Evolutionary conservation across 2,329 filamentous ascomycete species (phyloP).

Genomic region (Parastagonospora nodorum): DNA sequence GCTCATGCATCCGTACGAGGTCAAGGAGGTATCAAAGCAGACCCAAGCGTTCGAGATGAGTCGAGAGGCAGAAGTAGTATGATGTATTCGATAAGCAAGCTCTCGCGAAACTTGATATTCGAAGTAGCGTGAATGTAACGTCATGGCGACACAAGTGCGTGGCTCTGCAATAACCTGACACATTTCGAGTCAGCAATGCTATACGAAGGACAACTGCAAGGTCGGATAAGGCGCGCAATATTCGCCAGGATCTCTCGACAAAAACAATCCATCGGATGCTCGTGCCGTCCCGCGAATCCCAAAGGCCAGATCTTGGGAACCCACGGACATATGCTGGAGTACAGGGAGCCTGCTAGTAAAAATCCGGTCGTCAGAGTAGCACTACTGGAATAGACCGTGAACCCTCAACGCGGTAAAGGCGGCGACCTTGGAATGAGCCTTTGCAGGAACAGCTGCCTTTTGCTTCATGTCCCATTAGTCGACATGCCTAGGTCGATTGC

Average conservation of each 20-base stretch:
- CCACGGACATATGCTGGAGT: not conserved
- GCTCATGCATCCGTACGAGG: constrained; percentile 1
- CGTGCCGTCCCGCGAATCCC: constrained; percentile 2
- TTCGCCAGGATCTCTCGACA: not conserved
- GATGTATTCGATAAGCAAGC: not conserved
- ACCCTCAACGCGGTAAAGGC: too few species aligned
- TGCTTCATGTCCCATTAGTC: too few species aligned
- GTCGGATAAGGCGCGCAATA: not conserved
- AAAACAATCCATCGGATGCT: constrained; percentile 3
- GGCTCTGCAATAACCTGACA: too few species aligned
- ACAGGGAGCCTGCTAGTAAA: not conserved
- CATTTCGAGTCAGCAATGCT: too few species aligned
- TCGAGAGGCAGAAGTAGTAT: not conserved
- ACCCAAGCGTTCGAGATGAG: not conserved
- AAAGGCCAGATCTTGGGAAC: constrained; percentile 1
- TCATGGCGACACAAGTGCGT: too few species aligned
- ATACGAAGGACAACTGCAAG: not conserved
- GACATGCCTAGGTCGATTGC: too few species aligned
- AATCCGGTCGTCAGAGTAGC: not conserved
- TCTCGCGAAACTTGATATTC: not conserved
- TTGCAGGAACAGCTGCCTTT: too few species aligned
- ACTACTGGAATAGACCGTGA: too few species aligned
- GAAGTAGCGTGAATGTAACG: not conserved
- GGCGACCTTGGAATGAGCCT: too few species aligned
- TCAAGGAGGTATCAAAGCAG: not conserved